Base-by-base conservation (phyloP, 805 yeast species). In the Wickerhamiella bombiphila region DNA sequence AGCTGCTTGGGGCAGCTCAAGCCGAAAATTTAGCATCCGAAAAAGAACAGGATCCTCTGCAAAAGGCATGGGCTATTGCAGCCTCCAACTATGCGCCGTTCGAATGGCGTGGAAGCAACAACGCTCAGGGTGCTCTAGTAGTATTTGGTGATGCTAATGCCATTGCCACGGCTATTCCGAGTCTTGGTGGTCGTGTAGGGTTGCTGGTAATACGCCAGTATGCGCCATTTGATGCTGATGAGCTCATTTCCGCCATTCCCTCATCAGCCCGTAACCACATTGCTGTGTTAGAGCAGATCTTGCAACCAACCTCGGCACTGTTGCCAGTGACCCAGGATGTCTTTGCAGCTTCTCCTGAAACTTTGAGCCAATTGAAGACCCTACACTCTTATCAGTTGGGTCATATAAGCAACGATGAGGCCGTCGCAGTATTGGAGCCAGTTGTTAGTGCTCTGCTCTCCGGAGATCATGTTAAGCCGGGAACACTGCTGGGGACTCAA, bases 321-420 rank as follows among this genome's bases (percentile, higher is more conserved):
- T 71, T 80, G 13, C 82, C 88, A 3, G 63, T 85, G 30, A 64
- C 79, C 47, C 68, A 85, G 46, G 94, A 85, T 52, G 71, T 83
- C 47, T 71, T 85, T 56, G 68, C 73, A 36, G 72, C 72, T 36
- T 62, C 69, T 24, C 33, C 46, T 20, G 44, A 38, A 26, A 42
- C 37, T 9, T 26, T 45, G 14, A 14, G 36, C 14, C 16, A 44
- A 2, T 38, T 55, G 22, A 43, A 50, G 14, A 54, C 64, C 48
- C 61, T 85, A 14, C 69, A 79, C 35, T 65, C 77, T 16, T 64
- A 70, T 52, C 79, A 74, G 41, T 57, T 69, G 36, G 68, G 72
- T 24, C 11, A 24, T 9, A n/a, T n/a, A 22, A 41, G 55, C 16
- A 60, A 68, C 32, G 50, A 50, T 5, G 61, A 69, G 38, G 65